These are phyloP conservation scores for Eucalyptus cloeziana DNA, from an alignment of 345 rosid genomes.

Conservation along the genomic window DNA sequence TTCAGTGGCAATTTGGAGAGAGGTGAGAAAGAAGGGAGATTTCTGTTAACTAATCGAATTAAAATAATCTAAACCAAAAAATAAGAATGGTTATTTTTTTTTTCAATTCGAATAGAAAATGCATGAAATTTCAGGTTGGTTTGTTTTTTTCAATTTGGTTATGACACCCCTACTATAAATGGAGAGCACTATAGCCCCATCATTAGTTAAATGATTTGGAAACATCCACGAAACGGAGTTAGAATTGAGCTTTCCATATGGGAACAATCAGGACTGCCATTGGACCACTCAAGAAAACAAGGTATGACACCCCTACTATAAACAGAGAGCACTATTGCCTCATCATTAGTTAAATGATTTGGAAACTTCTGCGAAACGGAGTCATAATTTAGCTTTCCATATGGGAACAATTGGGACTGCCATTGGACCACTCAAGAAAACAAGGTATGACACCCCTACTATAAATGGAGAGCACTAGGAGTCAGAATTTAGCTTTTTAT, in stretches of 20 bases:
- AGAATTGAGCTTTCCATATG: not conserved
- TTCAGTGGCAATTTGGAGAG: too few relatives aligned
- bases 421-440: not conserved
- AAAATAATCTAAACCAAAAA: too few relatives aligned
- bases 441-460: too few relatives aligned
- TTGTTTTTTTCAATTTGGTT: too few relatives aligned
- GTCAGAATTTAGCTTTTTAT: too few relatives aligned
- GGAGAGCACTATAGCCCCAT: not conserved
- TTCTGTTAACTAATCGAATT: too few relatives aligned
- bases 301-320: conserved; percentile 12
- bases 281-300: not conserved
- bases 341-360: not conserved
- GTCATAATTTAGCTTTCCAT: not conserved
- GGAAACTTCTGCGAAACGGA: not conserved
- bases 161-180: too few relatives aligned
- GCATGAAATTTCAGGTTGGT: too few relatives aligned
- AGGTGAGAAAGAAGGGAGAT: too few relatives aligned
- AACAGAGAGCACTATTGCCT: not conserved
- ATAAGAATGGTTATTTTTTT: too few relatives aligned
- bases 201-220: not conserved
- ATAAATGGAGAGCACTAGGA: not conserved
- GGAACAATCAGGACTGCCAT: not conserved
- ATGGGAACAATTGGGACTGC: not conserved
- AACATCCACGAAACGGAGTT: not conserved
- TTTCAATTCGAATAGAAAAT: accelerated